A percentile compares a stretch with the other conserved stretches of the same genome.
These are phyloP conservation scores for Naumovozyma castellii DNA, from an alignment of 805 yeast species.

Conservation along the genomic window DNA sequence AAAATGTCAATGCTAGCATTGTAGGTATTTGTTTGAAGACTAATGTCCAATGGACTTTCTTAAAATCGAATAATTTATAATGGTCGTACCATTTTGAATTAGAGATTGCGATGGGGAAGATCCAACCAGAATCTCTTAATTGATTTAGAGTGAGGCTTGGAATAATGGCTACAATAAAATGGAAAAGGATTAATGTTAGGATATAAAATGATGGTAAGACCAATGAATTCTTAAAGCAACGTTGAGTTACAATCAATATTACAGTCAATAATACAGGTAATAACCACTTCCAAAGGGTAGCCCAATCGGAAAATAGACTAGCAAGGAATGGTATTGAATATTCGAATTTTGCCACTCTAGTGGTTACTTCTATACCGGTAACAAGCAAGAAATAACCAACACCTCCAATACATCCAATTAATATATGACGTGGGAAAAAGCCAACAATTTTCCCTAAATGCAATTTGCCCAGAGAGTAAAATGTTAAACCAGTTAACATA, in stretches of 20 bases:
- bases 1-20: constrained; percentile 91
- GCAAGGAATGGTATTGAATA: constrained; percentile 51
- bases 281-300: constrained; percentile 53
- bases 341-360: constrained; percentile 62
- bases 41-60: constrained; percentile 64
- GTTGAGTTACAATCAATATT: constrained; percentile 53
- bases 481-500: constrained; percentile 76
- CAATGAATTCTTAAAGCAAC: constrained; percentile 52
- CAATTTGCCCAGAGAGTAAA: constrained; percentile 67
- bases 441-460: constrained; percentile 81
- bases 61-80: constrained; percentile 62
- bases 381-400: constrained; percentile 88
- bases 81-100: constrained; percentile 86
- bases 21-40: constrained; percentile 70
- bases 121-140: constrained; percentile 76
- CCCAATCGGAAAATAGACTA: constrained; percentile 31
- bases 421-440: constrained; percentile 90
- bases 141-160: constrained; percentile 54
- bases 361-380: constrained; percentile 88
- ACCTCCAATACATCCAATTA: constrained; percentile 97
- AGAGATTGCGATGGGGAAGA: constrained; percentile 47
- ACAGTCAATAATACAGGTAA: constrained; percentile 59
- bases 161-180: constrained; percentile 50
- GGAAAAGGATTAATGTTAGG: constrained; percentile 58
- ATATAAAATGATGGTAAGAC: constrained; percentile 78